These are phyloP conservation scores for Diatrype stigma DNA, from an alignment of 2,329 filamentous ascomycete species.

Conservation along the genomic window DNA sequence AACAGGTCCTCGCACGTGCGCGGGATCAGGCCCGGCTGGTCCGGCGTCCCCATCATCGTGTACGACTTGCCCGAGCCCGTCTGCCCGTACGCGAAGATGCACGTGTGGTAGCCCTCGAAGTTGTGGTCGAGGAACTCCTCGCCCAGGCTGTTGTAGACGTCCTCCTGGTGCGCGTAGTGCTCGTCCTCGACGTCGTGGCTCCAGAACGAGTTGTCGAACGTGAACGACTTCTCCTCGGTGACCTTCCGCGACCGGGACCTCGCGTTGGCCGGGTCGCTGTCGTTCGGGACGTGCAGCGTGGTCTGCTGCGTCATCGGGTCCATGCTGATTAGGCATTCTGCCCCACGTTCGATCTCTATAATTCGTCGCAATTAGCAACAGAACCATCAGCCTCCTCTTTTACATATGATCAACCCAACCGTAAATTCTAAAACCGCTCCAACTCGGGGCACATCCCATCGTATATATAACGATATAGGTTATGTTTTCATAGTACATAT, in stretches of 20 bases:
- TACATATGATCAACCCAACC: slow-evolving; percentile 1
- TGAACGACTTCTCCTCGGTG: slow-evolving; percentile 84
- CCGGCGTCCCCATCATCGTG: slow-evolving; percentile 89
- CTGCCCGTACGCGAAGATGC: slow-evolving; percentile 97
- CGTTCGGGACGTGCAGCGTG: slow-evolving; percentile 67
- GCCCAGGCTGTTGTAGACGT: slow-evolving; percentile 89
- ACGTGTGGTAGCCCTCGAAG: slow-evolving; percentile 98
- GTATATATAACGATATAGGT: slow-evolving; percentile 9
- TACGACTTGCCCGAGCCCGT: slow-evolving; percentile 98
- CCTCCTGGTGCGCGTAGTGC: slow-evolving; percentile 88
- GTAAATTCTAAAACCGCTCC: slow-evolving; percentile 1
- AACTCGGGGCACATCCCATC: slow-evolving; percentile 1
- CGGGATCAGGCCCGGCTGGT: slow-evolving; percentile 87
- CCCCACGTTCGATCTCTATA: slow-evolving; percentile 73
- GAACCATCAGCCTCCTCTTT: slow-evolving; percentile 5
- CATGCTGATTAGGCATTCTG: slow-evolving; percentile 88
- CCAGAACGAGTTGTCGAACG: slow-evolving; percentile 98
- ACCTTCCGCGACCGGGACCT: slow-evolving; percentile 66
- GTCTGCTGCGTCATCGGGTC: slow-evolving; percentile 82
- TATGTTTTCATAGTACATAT: no score
- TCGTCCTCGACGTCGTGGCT: slow-evolving; percentile 75
- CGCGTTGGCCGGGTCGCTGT: slow-evolving; percentile 48
- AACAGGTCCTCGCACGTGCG: slow-evolving; percentile 95
- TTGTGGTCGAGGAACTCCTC: slow-evolving; percentile 99
- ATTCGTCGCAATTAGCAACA: slow-evolving; percentile 5